phyloP scores from a whole-genome alignment of 176 grass and related monocot genomes.

The Ensete glaucum region DNA sequence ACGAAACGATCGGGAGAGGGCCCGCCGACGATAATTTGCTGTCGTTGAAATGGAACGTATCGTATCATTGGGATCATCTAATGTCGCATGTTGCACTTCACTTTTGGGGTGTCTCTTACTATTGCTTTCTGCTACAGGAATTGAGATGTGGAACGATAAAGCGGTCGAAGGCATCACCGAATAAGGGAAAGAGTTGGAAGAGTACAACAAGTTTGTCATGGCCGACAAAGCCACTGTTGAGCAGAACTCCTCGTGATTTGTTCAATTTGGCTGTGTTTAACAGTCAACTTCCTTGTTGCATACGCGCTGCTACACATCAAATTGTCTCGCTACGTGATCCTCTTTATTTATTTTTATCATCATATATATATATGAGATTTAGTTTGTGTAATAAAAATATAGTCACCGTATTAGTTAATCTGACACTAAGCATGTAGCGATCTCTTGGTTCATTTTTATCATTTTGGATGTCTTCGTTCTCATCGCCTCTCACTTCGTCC shows the following conservation, averaged over 20 bases:
- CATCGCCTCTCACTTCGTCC: no score
- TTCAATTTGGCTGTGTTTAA: background rate
- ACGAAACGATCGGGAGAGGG: no score
- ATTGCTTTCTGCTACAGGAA: slow-evolving; percentile 25
- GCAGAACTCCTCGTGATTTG: background rate
- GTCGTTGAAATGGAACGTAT: slow-evolving; percentile 61
- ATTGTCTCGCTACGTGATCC: no score
- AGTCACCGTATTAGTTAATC: no score
- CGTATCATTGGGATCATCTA: background rate
- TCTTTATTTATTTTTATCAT: no score
- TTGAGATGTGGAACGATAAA: slow-evolving; percentile 48
- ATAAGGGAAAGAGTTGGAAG: slow-evolving; percentile 56
- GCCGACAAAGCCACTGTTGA: slow-evolving; percentile 15
- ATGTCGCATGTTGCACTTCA: background rate
- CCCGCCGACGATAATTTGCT: no score
- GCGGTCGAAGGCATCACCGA: slow-evolving; percentile 35
- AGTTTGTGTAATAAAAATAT: no score
- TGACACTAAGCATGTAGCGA: no score
- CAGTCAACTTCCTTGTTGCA: background rate
- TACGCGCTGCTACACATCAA: no score
- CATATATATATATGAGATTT: no score
- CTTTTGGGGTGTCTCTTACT: background rate
- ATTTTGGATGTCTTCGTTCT: no score
- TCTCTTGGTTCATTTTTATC: no score
- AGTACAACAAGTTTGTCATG: slow-evolving; percentile 44